phyloP scores from a whole-genome alignment of 805 yeast genomes.

The Metschnikowia amazonensis region DNA sequence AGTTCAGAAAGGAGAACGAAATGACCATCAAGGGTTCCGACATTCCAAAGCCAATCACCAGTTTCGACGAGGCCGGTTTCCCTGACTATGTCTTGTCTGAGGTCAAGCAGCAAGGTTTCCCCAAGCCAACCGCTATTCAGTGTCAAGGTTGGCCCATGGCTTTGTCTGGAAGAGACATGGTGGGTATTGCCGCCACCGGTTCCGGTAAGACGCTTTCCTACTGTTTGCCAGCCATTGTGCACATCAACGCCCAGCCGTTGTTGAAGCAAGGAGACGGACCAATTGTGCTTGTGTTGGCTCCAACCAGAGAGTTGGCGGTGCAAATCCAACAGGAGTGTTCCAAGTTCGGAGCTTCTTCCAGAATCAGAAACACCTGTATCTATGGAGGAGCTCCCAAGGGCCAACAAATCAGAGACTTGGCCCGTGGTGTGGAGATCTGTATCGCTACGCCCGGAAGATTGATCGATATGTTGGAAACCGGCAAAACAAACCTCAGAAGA shows the following conservation, averaged over 20 bases:
- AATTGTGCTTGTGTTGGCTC: constrained; percentile 90
- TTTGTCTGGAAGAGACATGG: constrained; percentile 95
- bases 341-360: constrained; percentile 86
- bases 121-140: constrained; percentile 91
- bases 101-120: constrained; percentile 90
- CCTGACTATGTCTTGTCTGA: constrained; percentile 89
- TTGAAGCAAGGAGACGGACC: constrained; percentile 96
- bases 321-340: constrained; percentile 96
- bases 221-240: constrained; percentile 95
- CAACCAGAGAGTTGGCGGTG: constrained; percentile 98
- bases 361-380: constrained; percentile 94
- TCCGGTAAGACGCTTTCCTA: constrained; percentile 97
- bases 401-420: constrained; percentile 92
- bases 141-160: constrained; percentile 99
- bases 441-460: constrained; percentile 99
- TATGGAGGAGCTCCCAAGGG: constrained; percentile 99
- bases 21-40: constrained; percentile 82
- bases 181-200: constrained; percentile 98
- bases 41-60: constrained; percentile 90
- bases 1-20: constrained; percentile 77
- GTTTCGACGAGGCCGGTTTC: constrained; percentile 96
- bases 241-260: constrained; percentile 96
- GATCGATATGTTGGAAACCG: constrained; percentile 93
- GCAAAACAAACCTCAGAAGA: constrained; percentile 91
- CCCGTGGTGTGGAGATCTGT: constrained; percentile 91